These are phyloP conservation scores for Coprinopsis strossmayeri DNA, from an alignment of 768 basidiomycete genomes.

Conservation along the genomic window DNA sequence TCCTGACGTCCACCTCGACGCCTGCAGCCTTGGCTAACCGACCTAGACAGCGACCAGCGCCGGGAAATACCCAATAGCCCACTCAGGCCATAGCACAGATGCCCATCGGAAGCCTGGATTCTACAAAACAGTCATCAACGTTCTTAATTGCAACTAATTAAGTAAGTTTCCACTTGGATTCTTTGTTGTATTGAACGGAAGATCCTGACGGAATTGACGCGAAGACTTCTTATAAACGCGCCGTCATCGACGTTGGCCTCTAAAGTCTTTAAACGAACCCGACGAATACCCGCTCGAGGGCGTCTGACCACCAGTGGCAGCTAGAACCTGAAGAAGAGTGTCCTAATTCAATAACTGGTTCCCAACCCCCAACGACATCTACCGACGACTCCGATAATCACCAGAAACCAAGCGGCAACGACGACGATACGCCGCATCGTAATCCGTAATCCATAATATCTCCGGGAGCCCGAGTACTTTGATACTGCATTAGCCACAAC, in stretches of 20 bases:
- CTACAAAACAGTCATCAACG: neutral
- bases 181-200: neutral
- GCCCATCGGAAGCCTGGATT: neutral
- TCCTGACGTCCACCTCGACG: too few relatives aligned
- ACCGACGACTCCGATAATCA: neutral
- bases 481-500: neutral
- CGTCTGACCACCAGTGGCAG: too few relatives aligned
- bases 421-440: neutral
- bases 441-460: neutral
- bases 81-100: neutral
- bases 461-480: neutral
- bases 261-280: too few relatives aligned
- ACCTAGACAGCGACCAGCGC: neutral
- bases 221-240: neutral
- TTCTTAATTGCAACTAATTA: neutral
- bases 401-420: neutral
- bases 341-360: too few relatives aligned
- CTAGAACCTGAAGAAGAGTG: too few relatives aligned
- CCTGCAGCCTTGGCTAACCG: too few relatives aligned
- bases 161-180: neutral
- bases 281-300: too few relatives aligned
- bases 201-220: neutral
- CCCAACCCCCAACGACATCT: neutral
- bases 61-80: neutral
- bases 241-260: too few relatives aligned